Evolutionary conservation across 2,329 filamentous ascomycete genomes (phyloP).

Genomic region (Botryotinia globosa): DNA sequence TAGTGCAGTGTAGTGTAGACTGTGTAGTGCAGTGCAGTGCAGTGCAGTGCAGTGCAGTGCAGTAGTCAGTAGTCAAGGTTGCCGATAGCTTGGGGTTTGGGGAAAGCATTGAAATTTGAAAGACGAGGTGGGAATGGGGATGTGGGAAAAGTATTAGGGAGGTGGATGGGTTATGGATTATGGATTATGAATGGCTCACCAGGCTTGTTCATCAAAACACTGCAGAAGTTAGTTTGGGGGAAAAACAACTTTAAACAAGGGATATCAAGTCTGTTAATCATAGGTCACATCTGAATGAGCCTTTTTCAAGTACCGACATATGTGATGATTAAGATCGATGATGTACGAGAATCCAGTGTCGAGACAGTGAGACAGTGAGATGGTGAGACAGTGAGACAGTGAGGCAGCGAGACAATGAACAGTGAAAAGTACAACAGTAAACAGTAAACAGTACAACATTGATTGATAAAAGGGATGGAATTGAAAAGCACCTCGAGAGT

Average conservation of each 20-base stretch:
- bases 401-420: too few relatives aligned
- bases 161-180: background rate
- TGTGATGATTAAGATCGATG: background rate
- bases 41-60: too few relatives aligned
- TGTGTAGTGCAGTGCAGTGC: background rate
- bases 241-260: too few relatives aligned
- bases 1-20: background rate
- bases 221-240: background rate
- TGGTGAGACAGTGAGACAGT: too few relatives aligned
- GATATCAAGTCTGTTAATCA: background rate
- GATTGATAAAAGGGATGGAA: background rate
- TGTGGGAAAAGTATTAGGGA: background rate
- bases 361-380: background rate
- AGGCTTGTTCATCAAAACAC: background rate
- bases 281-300: background rate
- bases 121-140: background rate
- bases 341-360: background rate
- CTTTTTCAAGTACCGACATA: background rate
- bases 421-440: too few relatives aligned
- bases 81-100: conserved; percentile 9
- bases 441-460: background rate
- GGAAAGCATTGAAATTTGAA: background rate
- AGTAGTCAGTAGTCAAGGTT: background rate
- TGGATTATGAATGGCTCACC: too few relatives aligned
- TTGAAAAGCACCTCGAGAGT: background rate